Conservation (phyloP, 208 protist genomes). For the Sergeia podlipaevii region DNA sequence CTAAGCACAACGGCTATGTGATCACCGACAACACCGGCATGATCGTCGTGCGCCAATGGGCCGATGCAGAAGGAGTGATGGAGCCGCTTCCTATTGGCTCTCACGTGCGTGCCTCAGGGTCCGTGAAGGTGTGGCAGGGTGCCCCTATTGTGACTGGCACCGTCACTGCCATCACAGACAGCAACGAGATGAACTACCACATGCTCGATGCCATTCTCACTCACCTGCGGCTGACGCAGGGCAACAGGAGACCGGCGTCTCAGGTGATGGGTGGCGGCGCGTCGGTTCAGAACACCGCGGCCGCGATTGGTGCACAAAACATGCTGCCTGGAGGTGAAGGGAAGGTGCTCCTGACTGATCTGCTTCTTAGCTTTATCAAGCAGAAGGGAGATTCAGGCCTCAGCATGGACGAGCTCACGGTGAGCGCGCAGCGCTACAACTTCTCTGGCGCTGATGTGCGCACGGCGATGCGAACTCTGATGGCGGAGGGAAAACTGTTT, state of each 20-base stretch:
- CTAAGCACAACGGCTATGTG: conserved; percentile 84
- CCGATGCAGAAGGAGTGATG: conserved; percentile 50
- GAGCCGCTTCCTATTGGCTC: conserved; percentile 72
- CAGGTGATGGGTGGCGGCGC: conserved; percentile 3
- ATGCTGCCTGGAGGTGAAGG: conserved; percentile 60
- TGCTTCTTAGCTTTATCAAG: conserved; percentile 69
- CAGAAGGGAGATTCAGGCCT: conserved; percentile 59
- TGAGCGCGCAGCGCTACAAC: conserved; percentile 57
- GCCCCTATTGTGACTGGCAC: conserved; percentile 77
- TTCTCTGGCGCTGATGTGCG: conserved; percentile 65
- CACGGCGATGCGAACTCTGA: conserved; percentile 60
- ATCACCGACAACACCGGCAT: conserved; percentile 86
- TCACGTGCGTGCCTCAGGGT: conserved; percentile 79
- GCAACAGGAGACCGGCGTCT: conserved; percentile 33
- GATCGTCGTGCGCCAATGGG: conserved; percentile 82
- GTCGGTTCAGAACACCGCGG: conserved; percentile 45
- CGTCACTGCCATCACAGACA: conserved; percentile 76
- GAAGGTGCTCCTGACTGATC: conserved; percentile 73
- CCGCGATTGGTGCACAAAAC: conserved; percentile 56
- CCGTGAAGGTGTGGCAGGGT: conserved; percentile 88
- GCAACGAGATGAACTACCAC: conserved; percentile 91
- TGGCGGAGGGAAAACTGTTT: conserved; percentile 75
- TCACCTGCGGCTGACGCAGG: conserved; percentile 78
- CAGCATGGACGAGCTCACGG: conserved; percentile 77
- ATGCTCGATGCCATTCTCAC: conserved; percentile 84